A percentile compares a stretch with the other conserved stretches of the same genome.
phyloP scores from a whole-genome alignment of 2,329 filamentous ascomycete genomes.

The Aaosphaeria arxii region DNA sequence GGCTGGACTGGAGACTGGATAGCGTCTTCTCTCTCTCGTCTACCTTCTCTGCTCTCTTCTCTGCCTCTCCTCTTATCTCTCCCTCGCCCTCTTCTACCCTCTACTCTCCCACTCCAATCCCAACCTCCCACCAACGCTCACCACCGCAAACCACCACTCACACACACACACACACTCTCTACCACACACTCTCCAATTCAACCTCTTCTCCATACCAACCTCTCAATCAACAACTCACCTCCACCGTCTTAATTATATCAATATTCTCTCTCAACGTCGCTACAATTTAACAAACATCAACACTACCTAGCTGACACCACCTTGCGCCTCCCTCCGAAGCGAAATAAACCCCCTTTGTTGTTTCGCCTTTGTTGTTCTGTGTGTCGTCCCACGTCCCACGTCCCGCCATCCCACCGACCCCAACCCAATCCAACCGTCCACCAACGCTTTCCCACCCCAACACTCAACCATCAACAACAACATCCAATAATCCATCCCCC shows the following conservation, averaged over 20 bases:
- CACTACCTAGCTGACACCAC: conserved; percentile 3
- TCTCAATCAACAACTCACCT: background rate
- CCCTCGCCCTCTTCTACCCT: background rate
- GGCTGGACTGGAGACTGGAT: too few relatives aligned
- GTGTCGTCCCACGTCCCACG: conserved; percentile 3
- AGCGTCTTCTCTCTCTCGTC: too few relatives aligned
- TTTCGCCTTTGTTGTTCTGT: conserved; percentile 17
- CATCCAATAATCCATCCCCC: conserved; percentile 13
- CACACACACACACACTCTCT: conserved; percentile 1
- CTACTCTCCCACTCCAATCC: conserved; percentile 1
- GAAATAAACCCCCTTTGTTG: conserved; percentile 15
- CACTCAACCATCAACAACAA: conserved; percentile 8
- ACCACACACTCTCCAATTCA: background rate
- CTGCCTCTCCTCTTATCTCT: background rate
- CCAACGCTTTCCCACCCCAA: background rate
- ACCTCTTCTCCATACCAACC: conserved; percentile 4
- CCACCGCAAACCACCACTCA: conserved; percentile 4
- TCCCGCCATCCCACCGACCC: background rate
- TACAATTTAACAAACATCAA: too few relatives aligned
- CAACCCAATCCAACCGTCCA: background rate
- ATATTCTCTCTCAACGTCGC: background rate
- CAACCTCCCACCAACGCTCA: background rate
- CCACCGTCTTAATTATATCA: background rate
- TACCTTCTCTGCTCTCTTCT: too few relatives aligned
- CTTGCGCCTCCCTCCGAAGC: conserved; percentile 7